Percentiles rank a stretch among this genome's conserved stretches.
These are phyloP conservation scores for Fraxinus pennsylvanica DNA, from an alignment of 257 asterid species.

Conservation along the genomic window DNA sequence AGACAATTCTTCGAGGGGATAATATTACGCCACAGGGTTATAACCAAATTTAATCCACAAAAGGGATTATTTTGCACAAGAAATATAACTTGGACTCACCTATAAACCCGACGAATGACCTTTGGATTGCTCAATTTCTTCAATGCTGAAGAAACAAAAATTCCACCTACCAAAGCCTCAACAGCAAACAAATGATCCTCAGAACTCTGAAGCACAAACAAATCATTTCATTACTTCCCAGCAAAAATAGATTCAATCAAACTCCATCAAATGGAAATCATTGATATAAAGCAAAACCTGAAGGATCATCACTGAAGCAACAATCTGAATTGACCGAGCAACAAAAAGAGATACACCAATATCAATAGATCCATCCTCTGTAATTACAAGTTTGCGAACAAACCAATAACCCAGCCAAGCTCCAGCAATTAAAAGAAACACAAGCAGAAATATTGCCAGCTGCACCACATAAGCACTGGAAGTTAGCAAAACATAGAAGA, in stretches of 20 bases:
- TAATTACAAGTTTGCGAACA: conserved; percentile 79
- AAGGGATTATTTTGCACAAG: conserved; percentile 5
- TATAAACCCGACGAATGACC: conserved; percentile 47
- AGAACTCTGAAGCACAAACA: conserved; percentile 61
- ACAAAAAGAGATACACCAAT: conserved; percentile 65
- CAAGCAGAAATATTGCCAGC: conserved; percentile 61
- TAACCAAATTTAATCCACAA: conserved; percentile 2
- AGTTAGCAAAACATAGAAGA: conserved; percentile 21
- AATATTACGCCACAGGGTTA: neutral
- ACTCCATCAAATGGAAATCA: conserved; percentile 2
- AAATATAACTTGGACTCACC: conserved; percentile 42
- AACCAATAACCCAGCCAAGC: conserved; percentile 95
- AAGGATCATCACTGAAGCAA: conserved; percentile 80
- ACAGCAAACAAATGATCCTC: conserved; percentile 68
- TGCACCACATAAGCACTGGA: conserved; percentile 37
- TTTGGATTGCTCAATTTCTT: conserved; percentile 43
- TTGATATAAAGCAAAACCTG: conserved; percentile 56
- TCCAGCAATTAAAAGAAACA: conserved; percentile 71
- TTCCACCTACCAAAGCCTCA: conserved; percentile 64
- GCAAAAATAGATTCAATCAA: conserved; percentile 6
- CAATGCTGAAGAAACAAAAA: conserved; percentile 48
- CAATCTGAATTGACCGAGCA: conserved; percentile 68
- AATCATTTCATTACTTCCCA: conserved; percentile 15
- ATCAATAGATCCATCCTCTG: conserved; percentile 77
- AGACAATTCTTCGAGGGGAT: neutral